Base-by-base conservation (phyloP, 139 green algal genomes). In the Tetraselmis striata region DNA sequence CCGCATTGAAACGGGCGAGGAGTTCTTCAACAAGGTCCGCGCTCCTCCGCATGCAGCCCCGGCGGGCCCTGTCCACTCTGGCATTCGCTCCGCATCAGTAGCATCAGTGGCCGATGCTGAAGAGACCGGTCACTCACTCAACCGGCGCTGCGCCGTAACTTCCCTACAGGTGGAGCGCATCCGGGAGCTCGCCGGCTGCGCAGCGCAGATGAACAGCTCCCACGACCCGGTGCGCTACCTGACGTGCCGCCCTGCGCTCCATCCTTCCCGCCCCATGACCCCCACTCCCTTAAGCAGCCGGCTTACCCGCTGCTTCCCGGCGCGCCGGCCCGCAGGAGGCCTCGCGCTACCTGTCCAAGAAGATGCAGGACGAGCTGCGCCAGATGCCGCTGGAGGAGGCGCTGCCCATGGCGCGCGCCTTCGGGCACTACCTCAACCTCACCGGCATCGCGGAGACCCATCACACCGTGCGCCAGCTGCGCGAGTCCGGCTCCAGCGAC, bases 361-460 rank as follows among this genome's bases (percentile, higher is more conserved):
- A 89, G 2, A 92, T 98, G 88, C 84, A 91, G 0, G 84, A 94
- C 22, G 90, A 96, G 87, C 91, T 98, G 76, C 92, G 90, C 81
- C 84, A 86, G 26, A 91, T 98, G 89, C 84, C 87, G 30, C 80
- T 98, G 25, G 90, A 97, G 32, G 92, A 98, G 83, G 91, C 92
- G 0, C 78, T 97, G 76, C 94, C 94, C 18, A 83, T 98, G 23
- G 87, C 92, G 29, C 87, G 95, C 26, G 93, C 95, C 1, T 96
- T 90, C 28, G 91, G 92, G 0, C 93, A 97, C 84, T 97, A 97
- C 86, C 86, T 97, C 26, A 95, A 93, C 86, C 90, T 97, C 27
- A 94, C 87, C 2, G 81, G 83, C 77, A 95, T 96, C 82, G 94
- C 94, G 30, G 94, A 97, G 88, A 92, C 92, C 59, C 91, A 97